A percentile compares a stretch with the other conserved stretches of the same genome.
These are phyloP conservation scores for Dendryphion nanum DNA, from an alignment of 2,329 filamentous ascomycete genomes.

Conservation along the genomic window DNA sequence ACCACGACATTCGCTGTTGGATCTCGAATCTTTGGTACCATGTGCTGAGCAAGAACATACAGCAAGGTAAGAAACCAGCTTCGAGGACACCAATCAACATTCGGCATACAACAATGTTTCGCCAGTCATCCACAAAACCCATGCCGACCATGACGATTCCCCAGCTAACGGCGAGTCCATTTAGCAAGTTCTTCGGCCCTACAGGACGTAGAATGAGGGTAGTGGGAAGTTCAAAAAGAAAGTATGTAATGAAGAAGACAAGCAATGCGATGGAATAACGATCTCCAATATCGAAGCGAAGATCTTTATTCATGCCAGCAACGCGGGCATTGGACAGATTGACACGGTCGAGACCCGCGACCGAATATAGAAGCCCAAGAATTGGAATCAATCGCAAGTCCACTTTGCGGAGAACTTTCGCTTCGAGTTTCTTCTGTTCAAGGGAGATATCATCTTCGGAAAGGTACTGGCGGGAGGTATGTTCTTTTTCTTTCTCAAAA, in stretches of 20 bases:
- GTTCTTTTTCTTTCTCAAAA: constrained; percentile 2
- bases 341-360: constrained; percentile 40
- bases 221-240: constrained; percentile 52
- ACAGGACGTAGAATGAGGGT: constrained; percentile 48
- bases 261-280: constrained; percentile 50
- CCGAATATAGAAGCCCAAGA: constrained; percentile 40
- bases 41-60: constrained; percentile 35
- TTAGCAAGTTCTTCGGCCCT: constrained; percentile 14
- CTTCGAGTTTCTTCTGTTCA: constrained; percentile 7
- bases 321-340: constrained; percentile 41
- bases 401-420: neutral
- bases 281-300: constrained; percentile 40
- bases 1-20: constrained; percentile 41
- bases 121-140: constrained; percentile 33
- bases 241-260: constrained; percentile 54
- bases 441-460: constrained; percentile 7
- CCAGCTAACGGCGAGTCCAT: constrained; percentile 17
- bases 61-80: constrained; percentile 31
- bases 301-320: constrained; percentile 48
- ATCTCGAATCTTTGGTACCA: constrained; percentile 41
- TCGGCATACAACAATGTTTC: constrained; percentile 29
- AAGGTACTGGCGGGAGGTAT: too few species aligned
- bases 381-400: constrained; percentile 42
- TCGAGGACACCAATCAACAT: constrained; percentile 26
- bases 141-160: constrained; percentile 22